Percentiles rank a stretch among this genome's conserved stretches.
phyloP scores from a whole-genome alignment of 225 moss, liverwort and hornwort species.

The Ulota crispa region DNA sequence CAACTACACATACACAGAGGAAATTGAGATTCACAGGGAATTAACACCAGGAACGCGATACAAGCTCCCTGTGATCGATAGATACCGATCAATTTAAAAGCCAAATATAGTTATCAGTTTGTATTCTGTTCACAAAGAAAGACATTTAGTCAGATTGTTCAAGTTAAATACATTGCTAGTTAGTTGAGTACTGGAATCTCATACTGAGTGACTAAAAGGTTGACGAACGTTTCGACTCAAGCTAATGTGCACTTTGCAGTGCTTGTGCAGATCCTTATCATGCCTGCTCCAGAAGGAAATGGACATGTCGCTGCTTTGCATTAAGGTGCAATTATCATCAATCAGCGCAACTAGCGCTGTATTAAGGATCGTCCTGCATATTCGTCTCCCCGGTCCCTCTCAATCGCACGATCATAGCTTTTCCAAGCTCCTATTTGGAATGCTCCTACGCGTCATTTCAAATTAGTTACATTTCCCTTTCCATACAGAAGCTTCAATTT shows the following conservation, averaged over 20 bases:
- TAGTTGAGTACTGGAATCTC: not conserved
- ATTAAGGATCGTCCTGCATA: not conserved
- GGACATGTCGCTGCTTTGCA: conserved; percentile 26
- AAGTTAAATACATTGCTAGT: not conserved
- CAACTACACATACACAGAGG: no score
- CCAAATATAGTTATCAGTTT: not conserved
- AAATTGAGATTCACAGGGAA: no score
- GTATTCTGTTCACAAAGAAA: no score
- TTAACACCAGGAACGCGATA: no score
- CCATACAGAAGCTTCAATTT: no score
- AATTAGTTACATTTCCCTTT: no score
- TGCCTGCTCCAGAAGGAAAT: conserved; percentile 5
- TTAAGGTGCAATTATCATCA: not conserved
- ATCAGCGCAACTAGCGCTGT: not conserved
- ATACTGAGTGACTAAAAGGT: not conserved
- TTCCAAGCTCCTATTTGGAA: no score
- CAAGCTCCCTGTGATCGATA: no score
- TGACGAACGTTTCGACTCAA: conserved; percentile 32
- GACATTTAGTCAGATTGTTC: conserved; percentile 19
- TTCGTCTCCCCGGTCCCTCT: not conserved
- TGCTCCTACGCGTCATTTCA: no score
- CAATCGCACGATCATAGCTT: not conserved
- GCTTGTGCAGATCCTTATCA: conserved; percentile 1
- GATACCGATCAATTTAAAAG: not conserved
- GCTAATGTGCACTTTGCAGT: not conserved